A percentile compares a stretch with the other conserved stretches of the same genome.
These are phyloP conservation scores for Apodospora peruviana DNA, from an alignment of 495 filamentous ascomycete genomes.

Conservation along the genomic window DNA sequence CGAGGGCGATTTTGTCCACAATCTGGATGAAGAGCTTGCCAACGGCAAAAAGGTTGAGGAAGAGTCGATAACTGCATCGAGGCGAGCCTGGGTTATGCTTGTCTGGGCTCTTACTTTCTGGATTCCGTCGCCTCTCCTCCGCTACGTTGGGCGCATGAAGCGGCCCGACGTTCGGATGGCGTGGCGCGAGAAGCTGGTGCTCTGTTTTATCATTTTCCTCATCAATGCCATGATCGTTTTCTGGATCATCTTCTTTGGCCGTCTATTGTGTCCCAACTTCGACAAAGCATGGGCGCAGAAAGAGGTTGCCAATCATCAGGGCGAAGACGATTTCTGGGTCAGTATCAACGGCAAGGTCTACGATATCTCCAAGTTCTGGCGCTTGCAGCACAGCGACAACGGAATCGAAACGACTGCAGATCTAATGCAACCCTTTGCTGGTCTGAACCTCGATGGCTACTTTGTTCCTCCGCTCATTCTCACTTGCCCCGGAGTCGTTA, in stretches of 20 bases:
- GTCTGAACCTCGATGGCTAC: conserved; percentile 73
- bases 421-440: conserved; percentile 71
- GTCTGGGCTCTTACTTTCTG: conserved; percentile 90
- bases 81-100: conserved; percentile 71
- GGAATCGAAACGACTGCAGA: conserved; percentile 52
- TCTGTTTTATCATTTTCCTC: conserved; percentile 73
- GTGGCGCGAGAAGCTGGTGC: conserved; percentile 90
- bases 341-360: conserved; percentile 86
- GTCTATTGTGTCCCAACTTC: conserved; percentile 80
- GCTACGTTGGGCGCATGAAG: conserved; percentile 90
- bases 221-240: conserved; percentile 84
- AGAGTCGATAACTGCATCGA: conserved; percentile 51
- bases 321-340: conserved; percentile 76
- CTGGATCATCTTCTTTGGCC: conserved; percentile 85
- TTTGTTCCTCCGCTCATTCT: conserved; percentile 74
- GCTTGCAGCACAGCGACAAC: conserved; percentile 70
- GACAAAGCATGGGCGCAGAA: conserved; percentile 80
- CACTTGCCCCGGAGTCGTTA: conserved; percentile 64
- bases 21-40: conserved; percentile 68
- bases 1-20: conserved; percentile 49
- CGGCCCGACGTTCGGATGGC: conserved; percentile 94
- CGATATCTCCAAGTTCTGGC: conserved; percentile 86
- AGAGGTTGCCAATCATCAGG: conserved; percentile 67
- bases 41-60: conserved; percentile 72
- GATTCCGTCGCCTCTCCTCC: conserved; percentile 83